These are phyloP conservation scores for Lentithecium fluviatile DNA, from an alignment of 495 filamentous ascomycete genomes.

Conservation along the genomic window DNA sequence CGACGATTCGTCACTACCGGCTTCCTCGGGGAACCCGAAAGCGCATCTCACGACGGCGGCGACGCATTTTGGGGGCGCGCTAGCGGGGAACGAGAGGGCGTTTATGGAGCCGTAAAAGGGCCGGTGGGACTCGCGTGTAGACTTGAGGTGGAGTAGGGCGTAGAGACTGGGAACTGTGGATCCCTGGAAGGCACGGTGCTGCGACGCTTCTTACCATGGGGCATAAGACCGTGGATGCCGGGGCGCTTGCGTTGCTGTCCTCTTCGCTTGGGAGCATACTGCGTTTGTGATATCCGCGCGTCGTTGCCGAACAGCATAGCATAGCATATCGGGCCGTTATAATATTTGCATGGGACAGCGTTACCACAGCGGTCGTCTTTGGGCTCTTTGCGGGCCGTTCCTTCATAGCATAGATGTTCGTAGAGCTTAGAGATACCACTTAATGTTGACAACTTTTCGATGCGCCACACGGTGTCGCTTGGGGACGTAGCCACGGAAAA, in stretches of 20 bases:
- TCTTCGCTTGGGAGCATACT: conserved; percentile 10
- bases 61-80: conserved; percentile 5
- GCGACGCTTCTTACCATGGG: too few species aligned
- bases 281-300: background rate
- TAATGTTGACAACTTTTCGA: too few species aligned
- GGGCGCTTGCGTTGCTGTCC: too few species aligned
- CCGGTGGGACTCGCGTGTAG: background rate
- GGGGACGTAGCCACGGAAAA: too few species aligned
- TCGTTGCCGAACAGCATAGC: background rate
- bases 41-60: background rate
- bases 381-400: conserved; percentile 7
- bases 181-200: too few species aligned
- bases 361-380: background rate
- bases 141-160: background rate
- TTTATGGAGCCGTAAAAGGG: conserved; percentile 16
- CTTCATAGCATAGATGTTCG: background rate
- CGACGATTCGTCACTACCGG: conserved; percentile 52
- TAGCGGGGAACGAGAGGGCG: conserved; percentile 10
- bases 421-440: too few species aligned
- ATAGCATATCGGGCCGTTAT: background rate
- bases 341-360: conserved; percentile 7
- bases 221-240: too few species aligned
- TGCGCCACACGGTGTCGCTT: too few species aligned
- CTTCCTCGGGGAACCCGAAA: background rate
- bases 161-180: too few species aligned